These are phyloP conservation scores for Penicillium nucicola DNA, from an alignment of 495 filamentous ascomycete genomes.

Conservation along the genomic window DNA sequence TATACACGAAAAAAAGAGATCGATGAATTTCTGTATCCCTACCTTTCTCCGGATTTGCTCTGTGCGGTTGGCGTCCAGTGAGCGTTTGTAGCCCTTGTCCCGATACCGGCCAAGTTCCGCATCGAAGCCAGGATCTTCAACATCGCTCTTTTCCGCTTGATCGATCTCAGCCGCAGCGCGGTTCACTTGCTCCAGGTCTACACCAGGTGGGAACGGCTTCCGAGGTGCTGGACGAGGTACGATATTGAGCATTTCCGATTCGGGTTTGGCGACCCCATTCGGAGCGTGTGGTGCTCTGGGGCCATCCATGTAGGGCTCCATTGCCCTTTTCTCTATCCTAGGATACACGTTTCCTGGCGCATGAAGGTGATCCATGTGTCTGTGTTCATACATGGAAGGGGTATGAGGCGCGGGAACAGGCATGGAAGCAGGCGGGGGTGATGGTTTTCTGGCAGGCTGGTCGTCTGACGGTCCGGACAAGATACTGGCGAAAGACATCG, in stretches of 20 bases:
- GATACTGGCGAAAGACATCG: slow-evolving; percentile 91
- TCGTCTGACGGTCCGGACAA: slow-evolving; percentile 68
- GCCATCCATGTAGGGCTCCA: slow-evolving; percentile 17
- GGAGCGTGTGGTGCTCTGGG: slow-evolving; percentile 9
- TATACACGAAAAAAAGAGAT: slow-evolving; percentile 11
- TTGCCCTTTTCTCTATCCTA: slow-evolving; percentile 29
- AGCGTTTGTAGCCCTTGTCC: slow-evolving; percentile 56
- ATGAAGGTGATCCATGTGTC: slow-evolving; percentile 23
- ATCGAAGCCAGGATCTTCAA: slow-evolving; percentile 63
- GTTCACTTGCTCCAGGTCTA: slow-evolving; percentile 65
- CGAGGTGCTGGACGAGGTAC: slow-evolving; percentile 10
- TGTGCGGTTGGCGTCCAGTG: slow-evolving; percentile 52
- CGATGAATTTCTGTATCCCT: slow-evolving; percentile 9
- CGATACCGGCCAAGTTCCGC: slow-evolving; percentile 52
- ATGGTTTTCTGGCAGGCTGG: slow-evolving; percentile 46
- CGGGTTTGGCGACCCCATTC: slow-evolving; percentile 16
- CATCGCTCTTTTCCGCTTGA: slow-evolving; percentile 59
- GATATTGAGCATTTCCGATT: neutral
- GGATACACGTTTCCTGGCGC: slow-evolving; percentile 22
- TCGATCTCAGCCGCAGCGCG: slow-evolving; percentile 66
- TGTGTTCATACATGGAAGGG: slow-evolving; percentile 7
- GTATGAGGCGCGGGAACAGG: slow-evolving; percentile 22
- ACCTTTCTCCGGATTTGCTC: slow-evolving; percentile 60
- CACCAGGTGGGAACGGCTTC: slow-evolving; percentile 23
- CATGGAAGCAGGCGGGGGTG: slow-evolving; percentile 26